A percentile compares a stretch with the other conserved stretches of the same genome.
Evolutionary conservation across 345 rosid genomes (phyloP).

Genomic region (Adansonia digitata): DNA sequence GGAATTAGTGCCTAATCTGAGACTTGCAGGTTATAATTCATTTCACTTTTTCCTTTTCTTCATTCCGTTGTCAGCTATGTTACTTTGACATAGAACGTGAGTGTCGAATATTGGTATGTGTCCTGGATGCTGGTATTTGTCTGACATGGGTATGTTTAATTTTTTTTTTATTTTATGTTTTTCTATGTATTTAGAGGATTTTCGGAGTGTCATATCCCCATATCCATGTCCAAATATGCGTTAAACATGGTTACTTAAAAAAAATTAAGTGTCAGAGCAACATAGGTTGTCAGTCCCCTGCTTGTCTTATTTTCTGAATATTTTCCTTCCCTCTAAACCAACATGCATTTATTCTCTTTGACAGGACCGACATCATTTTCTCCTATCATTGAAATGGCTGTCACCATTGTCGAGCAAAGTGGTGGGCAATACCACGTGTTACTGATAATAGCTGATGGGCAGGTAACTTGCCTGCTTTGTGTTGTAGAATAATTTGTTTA

Average conservation of each 20-base stretch:
- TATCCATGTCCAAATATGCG: too few relatives aligned
- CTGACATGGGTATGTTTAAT: too few relatives aligned
- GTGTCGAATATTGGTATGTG: too few relatives aligned
- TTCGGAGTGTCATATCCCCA: too few relatives aligned
- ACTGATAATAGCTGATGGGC: slow-evolving; percentile 65
- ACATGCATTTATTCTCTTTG: not conserved
- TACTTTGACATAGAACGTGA: too few relatives aligned
- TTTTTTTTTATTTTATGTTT: too few relatives aligned
- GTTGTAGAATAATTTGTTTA: not conserved
- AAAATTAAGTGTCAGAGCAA: too few relatives aligned
- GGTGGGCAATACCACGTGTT: slow-evolving; percentile 71
- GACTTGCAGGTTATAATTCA: slow-evolving; percentile 41
- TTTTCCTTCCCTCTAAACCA: not conserved
- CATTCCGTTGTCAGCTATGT: not conserved
- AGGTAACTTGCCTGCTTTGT: slow-evolving; percentile 30
- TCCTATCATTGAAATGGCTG: slow-evolving; percentile 57
- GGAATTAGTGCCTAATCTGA: slow-evolving; percentile 49
- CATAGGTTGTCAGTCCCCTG: not conserved
- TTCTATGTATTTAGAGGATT: too few relatives aligned
- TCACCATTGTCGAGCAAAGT: slow-evolving; percentile 57
- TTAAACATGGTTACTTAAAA: too few relatives aligned
- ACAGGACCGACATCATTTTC: slow-evolving; percentile 69
- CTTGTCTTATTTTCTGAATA: not conserved
- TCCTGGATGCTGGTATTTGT: too few relatives aligned
- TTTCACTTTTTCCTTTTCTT: not conserved